These are phyloP conservation scores for Myrica gale DNA, from an alignment of 306 rosid species.

Conservation along the genomic window DNA sequence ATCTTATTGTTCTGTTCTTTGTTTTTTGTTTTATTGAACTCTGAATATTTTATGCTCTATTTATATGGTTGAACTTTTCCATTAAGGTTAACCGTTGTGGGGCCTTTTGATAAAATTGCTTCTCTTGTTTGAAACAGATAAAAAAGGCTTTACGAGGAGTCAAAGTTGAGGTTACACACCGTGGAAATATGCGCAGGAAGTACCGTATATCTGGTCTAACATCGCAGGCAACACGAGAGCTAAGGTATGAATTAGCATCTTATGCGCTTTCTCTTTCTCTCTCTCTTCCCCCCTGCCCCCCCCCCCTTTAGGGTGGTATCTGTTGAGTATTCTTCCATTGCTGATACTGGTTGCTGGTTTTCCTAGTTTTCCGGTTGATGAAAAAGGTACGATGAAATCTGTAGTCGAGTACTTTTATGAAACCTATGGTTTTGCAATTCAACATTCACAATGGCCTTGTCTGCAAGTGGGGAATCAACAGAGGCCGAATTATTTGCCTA, in stretches of 20 bases:
- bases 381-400: conserved; percentile 84
- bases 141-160: conserved; percentile 96
- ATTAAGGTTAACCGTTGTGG: not conserved
- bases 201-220: conserved; percentile 93
- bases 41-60: not conserved
- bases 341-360: conserved; percentile 3
- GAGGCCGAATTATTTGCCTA: conserved; percentile 86
- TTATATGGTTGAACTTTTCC: not conserved
- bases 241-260: conserved; percentile 56
- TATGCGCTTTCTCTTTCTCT: not conserved
- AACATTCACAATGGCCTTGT: conserved; percentile 94
- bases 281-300: not conserved
- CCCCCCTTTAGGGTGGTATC: too few relatives aligned
- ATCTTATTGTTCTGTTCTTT: not conserved
- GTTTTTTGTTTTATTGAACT: not conserved
- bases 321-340: too few relatives aligned
- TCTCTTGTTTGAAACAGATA: conserved; percentile 46
- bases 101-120: not conserved
- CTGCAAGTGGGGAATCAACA: conserved; percentile 92
- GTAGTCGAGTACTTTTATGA: conserved; percentile 89
- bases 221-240: conserved; percentile 86
- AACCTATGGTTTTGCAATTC: conserved; percentile 81
- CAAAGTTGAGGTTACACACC: conserved; percentile 93
- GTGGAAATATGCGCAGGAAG: conserved; percentile 93
- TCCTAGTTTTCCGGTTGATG: conserved; percentile 89